phyloP scores from a whole-genome alignment of 1,284 basidiomycete species.

The Lentinula novae-zelandiae region DNA sequence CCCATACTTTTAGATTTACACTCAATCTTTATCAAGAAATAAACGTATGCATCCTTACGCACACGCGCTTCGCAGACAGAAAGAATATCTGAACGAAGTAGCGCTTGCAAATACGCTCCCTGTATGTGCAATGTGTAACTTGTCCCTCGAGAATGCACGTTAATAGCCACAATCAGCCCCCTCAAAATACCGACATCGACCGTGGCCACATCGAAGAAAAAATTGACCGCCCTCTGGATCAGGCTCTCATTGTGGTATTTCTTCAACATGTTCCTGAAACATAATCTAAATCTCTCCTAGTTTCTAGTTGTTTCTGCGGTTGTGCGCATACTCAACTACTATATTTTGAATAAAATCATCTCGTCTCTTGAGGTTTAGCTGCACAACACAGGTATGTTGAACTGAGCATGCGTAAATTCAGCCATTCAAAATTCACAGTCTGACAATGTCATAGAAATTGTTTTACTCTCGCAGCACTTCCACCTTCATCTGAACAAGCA shows the following conservation, averaged over 20 bases:
- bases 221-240: background rate
- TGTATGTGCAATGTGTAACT: background rate
- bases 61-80: background rate
- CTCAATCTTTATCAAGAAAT: background rate
- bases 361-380: background rate
- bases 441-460: background rate
- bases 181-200: background rate
- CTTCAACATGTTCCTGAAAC: background rate
- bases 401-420: too few species aligned
- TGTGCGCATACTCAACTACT: background rate
- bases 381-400: background rate
- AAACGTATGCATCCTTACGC: background rate
- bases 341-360: background rate
- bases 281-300: background rate
- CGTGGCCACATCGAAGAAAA: background rate
- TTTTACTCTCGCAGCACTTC: background rate
- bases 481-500: slow-evolving; percentile 11
- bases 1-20: background rate
- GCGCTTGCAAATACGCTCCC: background rate
- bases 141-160: background rate
- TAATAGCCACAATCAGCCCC: background rate
- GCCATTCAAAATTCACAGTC: background rate
- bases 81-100: background rate
- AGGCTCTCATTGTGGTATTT: background rate
- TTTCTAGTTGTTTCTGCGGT: background rate